Evolutionary conservation across 2,329 filamentous ascomycete species (phyloP).

Genomic region (Stagonosporopsis tanaceti): DNA sequence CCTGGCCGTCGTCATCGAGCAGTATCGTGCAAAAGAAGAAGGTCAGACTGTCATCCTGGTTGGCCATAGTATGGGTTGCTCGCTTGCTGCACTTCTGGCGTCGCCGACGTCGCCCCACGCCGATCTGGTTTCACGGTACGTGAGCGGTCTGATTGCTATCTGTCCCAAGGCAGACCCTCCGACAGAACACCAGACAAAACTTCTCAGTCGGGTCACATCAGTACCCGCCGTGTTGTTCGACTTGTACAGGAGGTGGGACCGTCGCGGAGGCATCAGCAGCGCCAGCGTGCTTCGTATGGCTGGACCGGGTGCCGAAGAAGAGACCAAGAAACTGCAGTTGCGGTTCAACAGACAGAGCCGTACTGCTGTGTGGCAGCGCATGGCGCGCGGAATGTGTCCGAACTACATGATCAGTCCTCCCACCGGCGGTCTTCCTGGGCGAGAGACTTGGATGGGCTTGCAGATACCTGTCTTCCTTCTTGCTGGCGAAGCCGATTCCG

Average conservation of each 20-base stretch:
- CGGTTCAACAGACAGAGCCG: constrained; percentile 83
- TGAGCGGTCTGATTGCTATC: constrained; percentile 81
- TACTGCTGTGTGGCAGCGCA: constrained; percentile 82
- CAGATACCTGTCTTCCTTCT: constrained; percentile 79
- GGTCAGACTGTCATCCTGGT: constrained; percentile 80
- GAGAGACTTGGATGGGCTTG: constrained; percentile 75
- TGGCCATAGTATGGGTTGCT: constrained; percentile 90
- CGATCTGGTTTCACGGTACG: constrained; percentile 65
- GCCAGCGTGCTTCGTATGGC: constrained; percentile 81
- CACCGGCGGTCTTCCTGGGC: constrained; percentile 71
- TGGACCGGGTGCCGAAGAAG: constrained; percentile 69
- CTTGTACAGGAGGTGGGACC: constrained; percentile 78
- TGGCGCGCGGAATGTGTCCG: constrained; percentile 77
- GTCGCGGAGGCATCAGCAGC: constrained; percentile 79
- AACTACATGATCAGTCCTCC: constrained; percentile 62
- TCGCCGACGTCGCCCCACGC: constrained; percentile 64
- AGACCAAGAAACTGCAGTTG: constrained; percentile 72
- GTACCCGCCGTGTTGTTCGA: constrained; percentile 79
- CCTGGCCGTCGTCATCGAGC: constrained; percentile 75
- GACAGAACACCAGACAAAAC: constrained; percentile 59
- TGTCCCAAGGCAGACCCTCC: constrained; percentile 77
- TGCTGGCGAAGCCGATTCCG: constrained; percentile 76
- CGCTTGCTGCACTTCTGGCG: constrained; percentile 76
- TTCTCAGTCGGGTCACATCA: constrained; percentile 66
- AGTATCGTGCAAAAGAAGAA: constrained; percentile 70